Evolutionary conservation across 2,329 filamentous ascomycete species (phyloP), one percentile per base, ranked within the genome.

Genomic region (Sclerotinia glacialis): DNA sequence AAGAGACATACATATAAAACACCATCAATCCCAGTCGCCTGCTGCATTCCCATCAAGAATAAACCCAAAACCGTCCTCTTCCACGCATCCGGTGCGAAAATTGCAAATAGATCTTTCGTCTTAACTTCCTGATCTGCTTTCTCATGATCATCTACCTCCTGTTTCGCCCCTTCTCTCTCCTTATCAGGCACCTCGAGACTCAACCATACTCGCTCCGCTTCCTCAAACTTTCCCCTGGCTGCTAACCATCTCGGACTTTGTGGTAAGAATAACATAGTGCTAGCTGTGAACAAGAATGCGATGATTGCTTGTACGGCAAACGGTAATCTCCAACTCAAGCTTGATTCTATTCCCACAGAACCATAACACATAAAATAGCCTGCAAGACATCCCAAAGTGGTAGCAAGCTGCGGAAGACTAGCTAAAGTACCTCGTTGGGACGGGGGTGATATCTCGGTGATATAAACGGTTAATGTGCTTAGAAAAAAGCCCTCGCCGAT

Each of bases 321-420:
- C 0, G 86, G 86, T 0, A 83, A 74, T 2, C 85, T 78, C 86
- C 85, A 88, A 1, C 85, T 80, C 23, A 84, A 73, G 2, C 80
- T 81, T 2, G 79, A 81, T 1, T 75, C 47, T 9, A 86, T 78
- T 1, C 76, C 71, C 0, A 82, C 78, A 28, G 80, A 83, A 9
- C 83, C 85, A 69, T 88, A 88, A 74, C 84, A 87, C 12, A 80
- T 81, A 70, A 89, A 89, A 69, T 85, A 88, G 0, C 86, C 86
- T 0, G 79, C 56, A 12, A 82, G 81, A 2, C 88, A 74, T 0
- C 83, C 85, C 1, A 81, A 59, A 0, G 81, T 82, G 3, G 80
- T 79, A 54, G 85, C 72, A 59, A 87, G 77, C 69, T 88, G 85
- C 0, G 84, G 83, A 5, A 83, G 74, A 0, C 82, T 81, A 0